Conservation (phyloP, 176 grass and related monocot genomes). For the Bromus sterilis region DNA sequence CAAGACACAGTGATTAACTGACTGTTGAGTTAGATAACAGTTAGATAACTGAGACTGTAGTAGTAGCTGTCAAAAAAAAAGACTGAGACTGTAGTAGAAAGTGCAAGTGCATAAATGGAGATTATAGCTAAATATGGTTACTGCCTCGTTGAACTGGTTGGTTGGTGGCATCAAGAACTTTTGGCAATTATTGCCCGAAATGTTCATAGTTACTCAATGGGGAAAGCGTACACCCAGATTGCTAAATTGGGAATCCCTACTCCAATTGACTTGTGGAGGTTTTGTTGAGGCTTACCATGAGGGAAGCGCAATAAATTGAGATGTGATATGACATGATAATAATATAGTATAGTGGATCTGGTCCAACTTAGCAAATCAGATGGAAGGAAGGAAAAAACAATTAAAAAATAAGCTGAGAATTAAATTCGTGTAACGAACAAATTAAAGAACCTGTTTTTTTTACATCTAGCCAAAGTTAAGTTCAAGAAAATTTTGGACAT, state of each 20-base stretch:
- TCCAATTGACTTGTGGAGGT: not conserved
- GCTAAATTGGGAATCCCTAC: not conserved
- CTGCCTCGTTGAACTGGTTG: not conserved
- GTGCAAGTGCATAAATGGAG: not conserved
- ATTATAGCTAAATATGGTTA: not conserved
- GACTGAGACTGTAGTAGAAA: not conserved
- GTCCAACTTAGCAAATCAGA: conserved; percentile 8
- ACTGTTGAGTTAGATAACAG: not conserved
- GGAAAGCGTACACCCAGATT: not conserved
- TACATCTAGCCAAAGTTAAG: not conserved
- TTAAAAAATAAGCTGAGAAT: not conserved
- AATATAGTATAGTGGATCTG: conserved; percentile 7
- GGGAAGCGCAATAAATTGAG: not conserved
- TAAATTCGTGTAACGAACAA: not conserved
- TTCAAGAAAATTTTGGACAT: conserved; percentile 3
- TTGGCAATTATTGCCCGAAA: conserved; percentile 22
- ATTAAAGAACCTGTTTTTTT: not conserved
- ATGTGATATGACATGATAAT: not conserved
- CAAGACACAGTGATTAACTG: not conserved
- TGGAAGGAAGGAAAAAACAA: no score
- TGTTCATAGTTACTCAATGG: conserved; percentile 5
- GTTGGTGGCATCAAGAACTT: not conserved
- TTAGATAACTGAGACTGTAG: not conserved
- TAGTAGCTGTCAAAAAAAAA: no score
- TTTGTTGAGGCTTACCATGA: not conserved